Conservation (phyloP, 2,329 filamentous ascomycete species). For the Bipolaris victoriae region DNA sequence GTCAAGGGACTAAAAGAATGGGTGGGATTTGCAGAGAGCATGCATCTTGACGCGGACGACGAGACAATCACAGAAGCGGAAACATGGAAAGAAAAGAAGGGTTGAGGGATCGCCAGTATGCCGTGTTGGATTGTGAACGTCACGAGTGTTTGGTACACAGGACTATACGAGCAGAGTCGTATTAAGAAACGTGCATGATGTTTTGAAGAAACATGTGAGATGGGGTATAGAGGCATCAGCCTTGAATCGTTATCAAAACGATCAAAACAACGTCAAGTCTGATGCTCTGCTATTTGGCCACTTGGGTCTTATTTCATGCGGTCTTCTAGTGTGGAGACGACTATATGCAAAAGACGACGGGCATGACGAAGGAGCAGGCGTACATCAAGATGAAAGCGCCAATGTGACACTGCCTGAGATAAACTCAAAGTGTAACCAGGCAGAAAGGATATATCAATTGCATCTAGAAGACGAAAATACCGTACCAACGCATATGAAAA, state of each 20-base stretch:
- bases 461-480: background rate
- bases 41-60: conserved; percentile 37
- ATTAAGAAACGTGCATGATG: too few species aligned
- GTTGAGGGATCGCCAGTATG: background rate
- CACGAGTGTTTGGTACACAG: background rate
- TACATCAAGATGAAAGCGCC: background rate
- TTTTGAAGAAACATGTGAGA: background rate
- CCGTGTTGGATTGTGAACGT: background rate
- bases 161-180: background rate
- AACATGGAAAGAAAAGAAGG: background rate
- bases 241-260: background rate
- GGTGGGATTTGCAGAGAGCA: conserved; percentile 72
- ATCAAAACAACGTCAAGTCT: background rate
- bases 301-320: background rate
- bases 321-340: background rate
- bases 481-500: background rate
- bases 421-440: background rate
- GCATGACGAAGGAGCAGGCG: background rate
- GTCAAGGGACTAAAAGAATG: conserved; percentile 80
- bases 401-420: background rate
- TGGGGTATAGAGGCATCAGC: background rate
- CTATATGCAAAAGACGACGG: background rate
- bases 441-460: background rate
- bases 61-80: conserved; percentile 5
- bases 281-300: background rate